Percentiles rank a stretch among this genome's conserved stretches.
Conservation (phyloP, 352 stramenopile species). For the Phytopythium boreale region DNA sequence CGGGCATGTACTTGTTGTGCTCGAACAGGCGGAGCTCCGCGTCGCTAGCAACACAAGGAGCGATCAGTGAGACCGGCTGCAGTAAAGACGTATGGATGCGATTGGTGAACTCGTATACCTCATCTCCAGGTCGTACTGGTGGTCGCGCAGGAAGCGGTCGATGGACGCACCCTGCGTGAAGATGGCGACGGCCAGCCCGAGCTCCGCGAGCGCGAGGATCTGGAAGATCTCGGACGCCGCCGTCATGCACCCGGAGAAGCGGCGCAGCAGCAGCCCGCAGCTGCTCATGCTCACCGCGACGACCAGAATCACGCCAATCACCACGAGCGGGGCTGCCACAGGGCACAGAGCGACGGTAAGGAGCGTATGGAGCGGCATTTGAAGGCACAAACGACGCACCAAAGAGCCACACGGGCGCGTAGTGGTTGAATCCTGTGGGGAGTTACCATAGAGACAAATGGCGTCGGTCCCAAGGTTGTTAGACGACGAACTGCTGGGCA, state of each 20-base stretch:
- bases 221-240: constrained; percentile 57
- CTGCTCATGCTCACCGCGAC: constrained; percentile 58
- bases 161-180: constrained; percentile 65
- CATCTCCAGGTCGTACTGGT: constrained; percentile 64
- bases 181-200: constrained; percentile 72
- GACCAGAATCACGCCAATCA: constrained; percentile 47
- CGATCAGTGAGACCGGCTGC: too few relatives aligned
- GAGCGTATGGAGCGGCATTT: not conserved
- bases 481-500: not conserved
- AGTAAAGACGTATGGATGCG: not conserved
- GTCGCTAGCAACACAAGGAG: constrained; percentile 15
- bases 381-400: constrained; percentile 16
- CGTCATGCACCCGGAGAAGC: constrained; percentile 44
- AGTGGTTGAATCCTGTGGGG: constrained; percentile 50
- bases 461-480: not conserved
- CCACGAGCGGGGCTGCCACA: constrained; percentile 42
- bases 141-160: constrained; percentile 63
- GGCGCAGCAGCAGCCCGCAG: constrained; percentile 49
- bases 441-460: not conserved
- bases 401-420: constrained; percentile 67
- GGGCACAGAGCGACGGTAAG: not conserved
- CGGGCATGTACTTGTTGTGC: constrained; percentile 68
- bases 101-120: constrained; percentile 30
- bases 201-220: constrained; percentile 61
- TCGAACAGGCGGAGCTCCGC: constrained; percentile 55